phyloP scores from a whole-genome alignment of 768 basidiomycete species.

The Boletales sp. region DNA sequence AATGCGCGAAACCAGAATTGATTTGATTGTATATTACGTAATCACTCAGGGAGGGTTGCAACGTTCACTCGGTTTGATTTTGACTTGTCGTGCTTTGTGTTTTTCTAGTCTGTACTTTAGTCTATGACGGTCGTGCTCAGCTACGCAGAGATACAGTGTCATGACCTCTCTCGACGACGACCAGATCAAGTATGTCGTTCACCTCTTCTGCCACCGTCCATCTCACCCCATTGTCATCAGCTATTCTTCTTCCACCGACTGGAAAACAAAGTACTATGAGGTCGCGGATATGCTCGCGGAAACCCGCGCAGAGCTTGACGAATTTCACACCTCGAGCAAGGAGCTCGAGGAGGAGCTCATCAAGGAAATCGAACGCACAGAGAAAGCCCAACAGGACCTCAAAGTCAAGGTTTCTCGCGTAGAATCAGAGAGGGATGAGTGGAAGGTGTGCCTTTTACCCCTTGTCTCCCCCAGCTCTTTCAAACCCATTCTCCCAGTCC shows the following conservation, averaged over 20 bases:
- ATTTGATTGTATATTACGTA: conserved; percentile 42
- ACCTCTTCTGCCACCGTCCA: conserved; percentile 8
- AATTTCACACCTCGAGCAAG: conserved; percentile 84
- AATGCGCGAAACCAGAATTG: conserved; percentile 78
- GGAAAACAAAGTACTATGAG: conserved; percentile 79
- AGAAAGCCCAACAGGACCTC: conserved; percentile 79
- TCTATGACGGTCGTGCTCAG: conserved; percentile 60
- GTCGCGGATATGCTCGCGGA: conserved; percentile 81
- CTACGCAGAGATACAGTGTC: conserved; percentile 58
- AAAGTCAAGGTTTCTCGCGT: conserved; percentile 66
- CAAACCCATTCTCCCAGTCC: conserved; percentile 38
- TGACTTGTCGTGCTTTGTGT: conserved; percentile 10
- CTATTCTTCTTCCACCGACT: conserved; percentile 60
- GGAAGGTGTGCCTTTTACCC: conserved; percentile 66
- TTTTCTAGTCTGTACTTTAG: conserved; percentile 20
- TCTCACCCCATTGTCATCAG: conserved; percentile 31
- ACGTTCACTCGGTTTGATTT: conserved; percentile 5
- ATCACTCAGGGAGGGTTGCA: conserved; percentile 13
- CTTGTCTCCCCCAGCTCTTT: neutral
- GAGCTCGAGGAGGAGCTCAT: conserved; percentile 93
- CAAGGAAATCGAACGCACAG: conserved; percentile 83
- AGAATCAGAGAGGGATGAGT: conserved; percentile 79
- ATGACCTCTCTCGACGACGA: conserved; percentile 64
- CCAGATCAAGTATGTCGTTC: conserved; percentile 49
- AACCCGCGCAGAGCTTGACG: conserved; percentile 80